Evolutionary conservation across 805 yeast species (phyloP), one percentile per base, ranked within the genome.

Genomic region (Candida insectalens): DNA sequence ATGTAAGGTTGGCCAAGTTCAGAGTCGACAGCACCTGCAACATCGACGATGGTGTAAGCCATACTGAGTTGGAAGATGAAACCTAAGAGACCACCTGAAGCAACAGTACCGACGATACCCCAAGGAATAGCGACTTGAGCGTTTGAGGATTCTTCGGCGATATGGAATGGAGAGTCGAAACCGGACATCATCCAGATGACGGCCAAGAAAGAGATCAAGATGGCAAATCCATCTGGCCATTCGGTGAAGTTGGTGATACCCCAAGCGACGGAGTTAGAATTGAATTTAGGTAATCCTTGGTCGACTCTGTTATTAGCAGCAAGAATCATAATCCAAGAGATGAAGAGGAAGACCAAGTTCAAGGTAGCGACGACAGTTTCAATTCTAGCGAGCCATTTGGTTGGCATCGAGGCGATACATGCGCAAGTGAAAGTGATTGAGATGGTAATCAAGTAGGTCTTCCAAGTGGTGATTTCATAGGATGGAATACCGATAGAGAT

Each of bases 101-200:
- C 49, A 6, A 77, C 63, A 13, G 81, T 74, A 53, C 74, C 53
- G 15, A 74, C 72, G 43, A 77, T 77, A 19, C 83, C 82, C 38
- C 66, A 63, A n/a, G 85, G 84, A 7, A 78, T 74, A 4, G 81
- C 82, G 10, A 61, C 55, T 23, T 70, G 59, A 5, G 83, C 81
- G 48, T 77, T 76, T 33, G 75, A 57, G 43, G 79, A 71, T 47
- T 79, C 87, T 55, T 79, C 88, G n/a, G 82, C 66, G 39, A 79
- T 59, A 47, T 80, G 85, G 60, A 77, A 79, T 0, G 85, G 82
- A 16, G 82, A 73, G 49, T 79, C 85, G 48, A 75, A 80, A 17
- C 84, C 85, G 29, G 79, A 68, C 83, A 79, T 77, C 25, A 79
- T 72, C 80, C 80, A 74, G 37, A 73, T 70, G 25, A 69, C 77